These are phyloP conservation scores for Cinnamomum micranthum DNA, from an alignment of 164 flowering plant genomes.

Conservation along the genomic window DNA sequence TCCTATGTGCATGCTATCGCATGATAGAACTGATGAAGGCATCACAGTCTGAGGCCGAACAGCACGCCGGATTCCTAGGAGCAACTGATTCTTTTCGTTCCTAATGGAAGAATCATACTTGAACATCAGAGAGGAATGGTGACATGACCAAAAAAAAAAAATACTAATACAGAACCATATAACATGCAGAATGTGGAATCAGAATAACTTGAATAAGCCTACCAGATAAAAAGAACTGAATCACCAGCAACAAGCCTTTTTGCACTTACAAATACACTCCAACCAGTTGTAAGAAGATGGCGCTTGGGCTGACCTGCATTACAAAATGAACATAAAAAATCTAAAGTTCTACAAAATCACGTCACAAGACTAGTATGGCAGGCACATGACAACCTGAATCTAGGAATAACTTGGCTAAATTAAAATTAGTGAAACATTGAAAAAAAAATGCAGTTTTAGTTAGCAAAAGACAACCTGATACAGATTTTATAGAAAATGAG, in stretches of 20 bases:
- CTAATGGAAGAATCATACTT: slow-evolving; percentile 28
- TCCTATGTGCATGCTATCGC: slow-evolving; percentile 95
- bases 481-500: too few relatives aligned
- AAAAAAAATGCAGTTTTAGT: too few relatives aligned
- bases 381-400: too few relatives aligned
- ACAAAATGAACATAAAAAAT: slow-evolving; percentile 1
- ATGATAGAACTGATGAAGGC: slow-evolving; percentile 92
- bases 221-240: slow-evolving; percentile 89
- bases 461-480: too few relatives aligned
- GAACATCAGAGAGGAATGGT: background rate
- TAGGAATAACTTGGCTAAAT: too few relatives aligned
- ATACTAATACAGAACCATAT: background rate
- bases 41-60: slow-evolving; percentile 81
- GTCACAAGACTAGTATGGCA: too few relatives aligned
- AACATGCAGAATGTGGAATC: background rate
- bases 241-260: slow-evolving; percentile 90
- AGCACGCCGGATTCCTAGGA: slow-evolving; percentile 87
- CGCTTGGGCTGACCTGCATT: slow-evolving; percentile 85
- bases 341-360: too few relatives aligned
- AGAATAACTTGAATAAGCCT: slow-evolving; percentile 4
- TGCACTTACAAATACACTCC: slow-evolving; percentile 92
- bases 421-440: too few relatives aligned
- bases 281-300: slow-evolving; percentile 88
- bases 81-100: slow-evolving; percentile 88
- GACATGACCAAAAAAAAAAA: background rate